A percentile compares a stretch with the other conserved stretches of the same genome.
phyloP scores from a whole-genome alignment of 2,329 filamentous ascomycete species.

The Phaeosphaeria sp. region DNA sequence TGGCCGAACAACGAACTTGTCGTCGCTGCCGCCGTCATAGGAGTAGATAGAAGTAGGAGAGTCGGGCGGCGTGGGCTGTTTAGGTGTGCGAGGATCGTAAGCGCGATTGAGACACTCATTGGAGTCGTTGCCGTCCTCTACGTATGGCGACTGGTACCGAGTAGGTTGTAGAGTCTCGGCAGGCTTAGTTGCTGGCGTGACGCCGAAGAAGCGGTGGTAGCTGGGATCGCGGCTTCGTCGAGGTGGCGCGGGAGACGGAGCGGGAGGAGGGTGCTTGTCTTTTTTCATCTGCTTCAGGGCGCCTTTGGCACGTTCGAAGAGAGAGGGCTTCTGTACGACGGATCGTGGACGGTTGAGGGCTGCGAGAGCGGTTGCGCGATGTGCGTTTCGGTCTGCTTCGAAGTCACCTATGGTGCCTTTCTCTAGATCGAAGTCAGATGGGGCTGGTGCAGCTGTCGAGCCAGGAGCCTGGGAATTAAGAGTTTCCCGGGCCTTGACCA shows the following conservation, averaged over 20 bases:
- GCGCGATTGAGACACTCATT: neutral
- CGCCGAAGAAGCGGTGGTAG: conserved; percentile 8
- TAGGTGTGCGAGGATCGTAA: neutral
- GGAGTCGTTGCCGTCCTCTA: neutral
- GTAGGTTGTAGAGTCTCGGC: neutral
- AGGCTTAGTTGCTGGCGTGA: neutral
- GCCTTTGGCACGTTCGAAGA: conserved; percentile 5
- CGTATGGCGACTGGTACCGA: neutral
- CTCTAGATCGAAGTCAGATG: neutral
- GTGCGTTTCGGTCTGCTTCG: neutral
- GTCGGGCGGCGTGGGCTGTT: neutral
- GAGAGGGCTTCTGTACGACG: neutral
- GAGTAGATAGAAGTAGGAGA: neutral
- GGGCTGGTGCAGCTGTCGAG: neutral
- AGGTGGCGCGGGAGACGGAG: neutral
- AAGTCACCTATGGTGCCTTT: neutral
- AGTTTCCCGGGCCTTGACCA: conserved; percentile 9
- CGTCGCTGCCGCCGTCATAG: neutral
- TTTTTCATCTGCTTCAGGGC: no score
- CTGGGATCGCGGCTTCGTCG: neutral
- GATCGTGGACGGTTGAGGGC: neutral
- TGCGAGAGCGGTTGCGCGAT: neutral
- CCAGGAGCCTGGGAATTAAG: neutral
- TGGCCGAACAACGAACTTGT: no score
- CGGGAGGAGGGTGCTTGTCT: no score